Conservation (phyloP, 1,284 basidiomycete genomes). For the Apiotrichum domesticum region DNA sequence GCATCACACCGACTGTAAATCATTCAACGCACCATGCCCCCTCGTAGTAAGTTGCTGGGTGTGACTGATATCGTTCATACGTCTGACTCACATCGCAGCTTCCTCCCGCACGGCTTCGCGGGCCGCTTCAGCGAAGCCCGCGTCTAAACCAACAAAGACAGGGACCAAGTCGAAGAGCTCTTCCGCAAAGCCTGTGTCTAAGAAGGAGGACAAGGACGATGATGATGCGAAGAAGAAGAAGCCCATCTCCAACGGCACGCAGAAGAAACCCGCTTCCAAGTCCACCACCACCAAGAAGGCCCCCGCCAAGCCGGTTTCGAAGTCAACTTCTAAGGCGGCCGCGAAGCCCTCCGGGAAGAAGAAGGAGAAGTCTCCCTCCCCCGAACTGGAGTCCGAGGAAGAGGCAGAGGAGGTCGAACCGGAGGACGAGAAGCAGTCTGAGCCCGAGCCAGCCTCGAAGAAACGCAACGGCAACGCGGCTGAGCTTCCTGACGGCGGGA, state of each 20-base stretch:
- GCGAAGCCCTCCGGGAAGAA: not conserved
- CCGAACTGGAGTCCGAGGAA: not conserved
- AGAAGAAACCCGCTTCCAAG: not conserved
- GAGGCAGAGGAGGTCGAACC: not conserved
- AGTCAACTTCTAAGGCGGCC: conserved; percentile 1
- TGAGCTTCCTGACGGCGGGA: conserved; percentile 2
- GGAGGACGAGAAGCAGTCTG: not conserved
- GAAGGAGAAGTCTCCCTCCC: not conserved
- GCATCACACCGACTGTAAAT: not conserved
- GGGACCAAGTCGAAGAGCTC: not conserved
- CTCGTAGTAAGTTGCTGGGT: conserved; percentile 19
- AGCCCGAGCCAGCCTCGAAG: not conserved
- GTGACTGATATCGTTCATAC: no score
- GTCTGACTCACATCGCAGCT: no score
- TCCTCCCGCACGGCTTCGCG: conserved; percentile 9
- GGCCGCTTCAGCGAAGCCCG: conserved; percentile 5
- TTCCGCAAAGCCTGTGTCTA: not conserved
- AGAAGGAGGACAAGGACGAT: conserved; percentile 1
- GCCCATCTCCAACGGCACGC: not conserved
- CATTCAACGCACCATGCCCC: conserved; percentile 17
- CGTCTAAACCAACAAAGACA: conserved; percentile 1
- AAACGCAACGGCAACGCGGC: conserved; percentile 1
- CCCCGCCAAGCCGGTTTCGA: not conserved
- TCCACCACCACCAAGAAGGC: not conserved
- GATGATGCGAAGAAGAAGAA: conserved; percentile 1